Evolutionary conservation across 2,329 filamentous ascomycete species (phyloP).

Genomic region (Penicillium digitatum): DNA sequence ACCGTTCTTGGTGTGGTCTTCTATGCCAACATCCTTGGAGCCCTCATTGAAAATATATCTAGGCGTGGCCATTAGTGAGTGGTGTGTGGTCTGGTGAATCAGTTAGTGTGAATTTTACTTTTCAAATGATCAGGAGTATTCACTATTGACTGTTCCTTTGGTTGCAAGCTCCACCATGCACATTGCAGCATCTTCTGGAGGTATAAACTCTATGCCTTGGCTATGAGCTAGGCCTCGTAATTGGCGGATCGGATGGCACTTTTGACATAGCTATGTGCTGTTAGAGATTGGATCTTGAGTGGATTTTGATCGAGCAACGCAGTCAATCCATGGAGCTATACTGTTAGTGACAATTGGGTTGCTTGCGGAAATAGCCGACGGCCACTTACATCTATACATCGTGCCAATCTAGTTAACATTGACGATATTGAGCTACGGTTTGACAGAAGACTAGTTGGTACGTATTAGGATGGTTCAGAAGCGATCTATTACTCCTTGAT

Average conservation of each 20-base stretch:
- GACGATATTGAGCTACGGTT: background rate
- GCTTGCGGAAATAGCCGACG: background rate
- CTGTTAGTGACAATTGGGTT: background rate
- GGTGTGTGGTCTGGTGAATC: background rate
- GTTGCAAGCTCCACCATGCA: background rate
- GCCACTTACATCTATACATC: background rate
- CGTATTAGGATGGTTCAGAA: background rate
- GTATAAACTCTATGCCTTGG: conserved; percentile 18
- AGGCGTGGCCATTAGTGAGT: background rate
- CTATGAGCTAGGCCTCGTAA: conserved; percentile 11
- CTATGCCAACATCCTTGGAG: background rate
- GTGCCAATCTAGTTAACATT: background rate
- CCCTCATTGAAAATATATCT: background rate
- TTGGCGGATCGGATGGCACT: conserved; percentile 11
- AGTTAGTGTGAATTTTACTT: background rate
- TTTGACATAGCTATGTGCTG: conserved; percentile 13
- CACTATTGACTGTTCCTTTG: background rate
- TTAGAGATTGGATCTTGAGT: too few relatives aligned
- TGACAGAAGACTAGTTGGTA: background rate
- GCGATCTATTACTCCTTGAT: background rate
- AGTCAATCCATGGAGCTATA: background rate
- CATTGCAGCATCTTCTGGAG: conserved; percentile 11
- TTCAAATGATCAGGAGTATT: background rate
- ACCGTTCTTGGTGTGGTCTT: background rate
- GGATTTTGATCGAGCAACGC: too few relatives aligned